Conservation (phyloP, 169 alveolate genomes). For the Cryptosporidium xiaoi region DNA sequence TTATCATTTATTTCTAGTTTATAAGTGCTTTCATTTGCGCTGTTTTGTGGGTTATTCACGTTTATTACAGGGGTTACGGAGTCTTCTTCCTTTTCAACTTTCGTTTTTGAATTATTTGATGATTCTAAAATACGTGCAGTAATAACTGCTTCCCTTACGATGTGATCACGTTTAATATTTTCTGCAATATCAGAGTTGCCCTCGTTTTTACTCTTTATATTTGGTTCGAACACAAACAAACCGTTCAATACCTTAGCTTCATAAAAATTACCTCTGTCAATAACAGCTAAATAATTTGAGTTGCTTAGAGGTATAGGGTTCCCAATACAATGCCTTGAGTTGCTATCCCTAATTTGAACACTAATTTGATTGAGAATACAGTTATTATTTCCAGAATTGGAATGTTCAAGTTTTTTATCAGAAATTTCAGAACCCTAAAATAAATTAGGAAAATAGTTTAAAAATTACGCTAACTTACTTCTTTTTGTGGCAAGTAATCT, state of each 20-base stretch:
- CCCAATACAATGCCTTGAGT: constrained; percentile 67
- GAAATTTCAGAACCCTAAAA: constrained; percentile 32
- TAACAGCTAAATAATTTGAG: constrained; percentile 34
- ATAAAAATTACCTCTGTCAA: constrained; percentile 55
- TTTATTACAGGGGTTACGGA: neutral
- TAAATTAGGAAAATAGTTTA: neutral
- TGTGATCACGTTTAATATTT: constrained; percentile 55
- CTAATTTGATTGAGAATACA: neutral
- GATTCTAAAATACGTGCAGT: constrained; percentile 67
- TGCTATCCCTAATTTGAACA: constrained; percentile 54
- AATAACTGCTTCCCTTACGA: constrained; percentile 60
- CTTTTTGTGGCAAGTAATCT: constrained; percentile 14
- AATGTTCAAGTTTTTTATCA: neutral
- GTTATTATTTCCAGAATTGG: neutral
- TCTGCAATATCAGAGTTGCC: constrained; percentile 67
- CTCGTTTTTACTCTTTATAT: constrained; percentile 45
- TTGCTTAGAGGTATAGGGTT: constrained; percentile 15
- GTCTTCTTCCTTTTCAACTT: constrained; percentile 61
- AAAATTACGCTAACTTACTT: constrained; percentile 23
- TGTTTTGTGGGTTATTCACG: neutral
- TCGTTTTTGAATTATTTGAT: constrained; percentile 20
- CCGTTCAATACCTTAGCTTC: constrained; percentile 38
- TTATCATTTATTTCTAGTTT: constrained; percentile 29
- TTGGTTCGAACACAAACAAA: constrained; percentile 47
- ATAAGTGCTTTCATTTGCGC: neutral